Conservation (phyloP, 495 filamentous ascomycete genomes). For the Penicillium canescens region DNA sequence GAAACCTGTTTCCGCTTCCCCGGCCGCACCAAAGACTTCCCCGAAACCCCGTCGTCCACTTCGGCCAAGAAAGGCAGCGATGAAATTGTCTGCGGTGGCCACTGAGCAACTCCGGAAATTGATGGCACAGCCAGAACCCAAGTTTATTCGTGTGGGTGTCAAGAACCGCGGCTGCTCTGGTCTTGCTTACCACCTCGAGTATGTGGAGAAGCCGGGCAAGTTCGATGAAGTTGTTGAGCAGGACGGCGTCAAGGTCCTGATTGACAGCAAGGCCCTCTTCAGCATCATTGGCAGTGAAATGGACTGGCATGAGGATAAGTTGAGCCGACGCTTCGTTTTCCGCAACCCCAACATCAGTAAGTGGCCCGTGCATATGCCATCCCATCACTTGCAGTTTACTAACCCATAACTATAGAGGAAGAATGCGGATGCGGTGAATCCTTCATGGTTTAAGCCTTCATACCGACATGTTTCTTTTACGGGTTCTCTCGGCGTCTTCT, state of each 20-base stretch:
- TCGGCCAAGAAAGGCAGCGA: constrained; percentile 84
- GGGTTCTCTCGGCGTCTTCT: constrained; percentile 23
- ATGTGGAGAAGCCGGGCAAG: constrained; percentile 81
- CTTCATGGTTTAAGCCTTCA: constrained; percentile 71
- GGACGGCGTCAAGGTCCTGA: constrained; percentile 92
- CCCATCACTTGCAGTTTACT: constrained; percentile 21
- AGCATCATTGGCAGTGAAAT: constrained; percentile 99
- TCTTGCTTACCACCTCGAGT: constrained; percentile 92
- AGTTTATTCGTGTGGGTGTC: constrained; percentile 90
- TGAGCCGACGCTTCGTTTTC: constrained; percentile 89
- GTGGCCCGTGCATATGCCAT: constrained; percentile 37
- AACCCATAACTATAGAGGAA: constrained; percentile 66
- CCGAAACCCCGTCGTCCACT: constrained; percentile 61
- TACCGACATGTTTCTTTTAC: constrained; percentile 16
- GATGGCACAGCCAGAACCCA: constrained; percentile 79
- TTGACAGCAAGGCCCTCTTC: constrained; percentile 95
- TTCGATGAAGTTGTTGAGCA: constrained; percentile 96
- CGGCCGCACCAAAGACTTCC: constrained; percentile 33
- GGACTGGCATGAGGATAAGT: constrained; percentile 97
- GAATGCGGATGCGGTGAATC: constrained; percentile 97
- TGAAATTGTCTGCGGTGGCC: constrained; percentile 78
- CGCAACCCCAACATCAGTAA: constrained; percentile 97
- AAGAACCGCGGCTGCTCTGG: constrained; percentile 96
- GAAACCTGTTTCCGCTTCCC: constrained; percentile 31
- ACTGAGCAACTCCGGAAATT: constrained; percentile 73